Base-by-base conservation (phyloP, 2,329 filamentous ascomycete species). In the Fusarium musae region DNA sequence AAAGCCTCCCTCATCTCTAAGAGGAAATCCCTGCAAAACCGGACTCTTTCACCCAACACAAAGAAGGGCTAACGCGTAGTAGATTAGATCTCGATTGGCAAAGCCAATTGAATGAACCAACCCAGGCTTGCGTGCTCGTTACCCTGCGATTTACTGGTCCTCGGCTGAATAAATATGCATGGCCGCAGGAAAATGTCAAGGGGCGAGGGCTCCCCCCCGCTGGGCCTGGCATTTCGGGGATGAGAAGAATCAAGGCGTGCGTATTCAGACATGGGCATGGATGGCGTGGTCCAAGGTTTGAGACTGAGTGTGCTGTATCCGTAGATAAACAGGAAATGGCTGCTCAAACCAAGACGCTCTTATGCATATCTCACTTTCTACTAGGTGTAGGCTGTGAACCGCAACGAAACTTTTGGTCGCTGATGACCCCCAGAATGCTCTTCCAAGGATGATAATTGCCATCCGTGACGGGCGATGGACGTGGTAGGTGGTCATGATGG, bases 61-160 rank as follows among this genome's bases (percentile, higher is more conserved):
- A 66, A 61, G 60, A 58, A 54, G 70, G 63, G 64, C 63, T 75
- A 63, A 61, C 65, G 63, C 63, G 53, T 61, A 54, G 54, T 53
- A 61, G 56, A 66, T 65, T 63, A 66, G 72, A 78, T 77, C 75
- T 75, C 63, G 74, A 77, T 77, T 63, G 72, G 56, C 59, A 70
- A 64, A 70, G 39, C 75, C 69, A 76, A 77, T 78, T 64, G 73
- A 68, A 70, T 62, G 69, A 75, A 66, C 75, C 67, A 67, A 65
- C 63, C 59, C 44, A 62, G 69, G 59, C 58, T 65, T 75, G 70
- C 54, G 59, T 44, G 56, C 66, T 73, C 65, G 64, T 75, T 58
- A 75, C 66, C 42, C 39, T 66, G 47, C 50, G 44, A 59, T 46
- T 50, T 61, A 61, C 68, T 72, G 50, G 54, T 40, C 54, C 59